Conservation (phyloP, 1,139 yeast species). For the Scheffersomyces stambukii region DNA sequence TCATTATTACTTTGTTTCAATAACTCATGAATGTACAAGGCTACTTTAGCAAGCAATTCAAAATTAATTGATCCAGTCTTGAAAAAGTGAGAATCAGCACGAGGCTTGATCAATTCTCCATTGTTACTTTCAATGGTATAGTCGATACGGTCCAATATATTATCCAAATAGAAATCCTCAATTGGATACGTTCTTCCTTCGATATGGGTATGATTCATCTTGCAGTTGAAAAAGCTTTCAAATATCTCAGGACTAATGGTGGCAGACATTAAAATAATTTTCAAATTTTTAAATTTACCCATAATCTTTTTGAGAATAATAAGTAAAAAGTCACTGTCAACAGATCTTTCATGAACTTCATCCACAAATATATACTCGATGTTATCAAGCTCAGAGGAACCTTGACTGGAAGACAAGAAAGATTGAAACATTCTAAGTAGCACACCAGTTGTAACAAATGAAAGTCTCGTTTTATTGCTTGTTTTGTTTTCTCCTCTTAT, state of each 20-base stretch:
- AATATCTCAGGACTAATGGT: constrained; percentile 78
- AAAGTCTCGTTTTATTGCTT: constrained; percentile 55
- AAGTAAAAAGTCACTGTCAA: constrained; percentile 83
- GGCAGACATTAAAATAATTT: constrained; percentile 87
- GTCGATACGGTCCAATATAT: constrained; percentile 51
- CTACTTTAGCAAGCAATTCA: constrained; percentile 59
- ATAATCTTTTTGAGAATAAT: constrained; percentile 66
- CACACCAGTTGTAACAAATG: constrained; percentile 92
- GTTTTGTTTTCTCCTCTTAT: constrained; percentile 88
- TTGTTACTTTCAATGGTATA: constrained; percentile 48
- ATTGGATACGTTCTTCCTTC: constrained; percentile 95
- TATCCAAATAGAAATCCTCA: constrained; percentile 66
- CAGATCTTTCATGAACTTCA: constrained; percentile 94
- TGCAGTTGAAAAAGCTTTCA: constrained; percentile 52
- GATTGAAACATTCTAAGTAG: constrained; percentile 78
- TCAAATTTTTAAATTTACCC: constrained; percentile 47
- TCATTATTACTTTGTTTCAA: constrained; percentile 35
- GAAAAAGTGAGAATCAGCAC: constrained; percentile 61
- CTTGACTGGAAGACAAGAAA: constrained; percentile 13
- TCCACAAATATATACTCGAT: constrained; percentile 75
- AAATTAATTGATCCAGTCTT: constrained; percentile 67
- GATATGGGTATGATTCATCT: constrained; percentile 63
- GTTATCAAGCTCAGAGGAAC: constrained; percentile 37
- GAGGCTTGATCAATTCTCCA: constrained; percentile 46
- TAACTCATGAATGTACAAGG: constrained; percentile 47